Evolutionary conservation across 2,329 filamentous ascomycete genomes (phyloP).

Genomic region (Bipolaris victoriae): DNA sequence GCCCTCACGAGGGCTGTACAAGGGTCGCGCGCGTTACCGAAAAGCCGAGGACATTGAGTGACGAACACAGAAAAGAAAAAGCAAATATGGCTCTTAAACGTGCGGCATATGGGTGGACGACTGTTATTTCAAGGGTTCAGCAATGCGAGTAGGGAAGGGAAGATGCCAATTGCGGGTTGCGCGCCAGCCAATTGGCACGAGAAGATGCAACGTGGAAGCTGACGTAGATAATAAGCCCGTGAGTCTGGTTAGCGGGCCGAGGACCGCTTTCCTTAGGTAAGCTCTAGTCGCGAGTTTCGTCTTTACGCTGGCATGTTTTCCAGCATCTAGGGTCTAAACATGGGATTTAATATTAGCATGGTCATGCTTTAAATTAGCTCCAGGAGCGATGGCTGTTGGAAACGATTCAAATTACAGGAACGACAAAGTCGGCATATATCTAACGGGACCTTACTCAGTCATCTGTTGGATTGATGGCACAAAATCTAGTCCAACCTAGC

Average conservation of each 20-base stretch:
- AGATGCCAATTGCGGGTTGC: constrained; percentile 10
- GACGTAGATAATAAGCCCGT: constrained; percentile 10
- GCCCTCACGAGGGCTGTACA: constrained; percentile 17
- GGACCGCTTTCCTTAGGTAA: constrained; percentile 6
- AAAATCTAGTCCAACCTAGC: neutral
- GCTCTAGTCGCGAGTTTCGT: neutral
- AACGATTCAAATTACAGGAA: too few relatives aligned
- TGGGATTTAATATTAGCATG: too few relatives aligned
- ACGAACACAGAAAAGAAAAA: neutral
- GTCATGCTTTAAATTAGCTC: too few relatives aligned
- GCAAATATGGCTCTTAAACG: neutral
- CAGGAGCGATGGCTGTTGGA: too few relatives aligned
- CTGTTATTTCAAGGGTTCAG: neutral
- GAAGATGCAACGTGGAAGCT: constrained; percentile 49
- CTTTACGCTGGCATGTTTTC: neutral
- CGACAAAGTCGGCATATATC: too few relatives aligned
- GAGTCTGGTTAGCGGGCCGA: constrained; percentile 7
- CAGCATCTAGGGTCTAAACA: too few relatives aligned
- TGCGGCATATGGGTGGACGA: neutral
- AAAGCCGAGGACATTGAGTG: constrained; percentile 28
- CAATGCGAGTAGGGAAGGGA: neutral
- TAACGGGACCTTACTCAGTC: too few relatives aligned
- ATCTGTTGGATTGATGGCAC: too few relatives aligned
- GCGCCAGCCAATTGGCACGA: constrained; percentile 32
- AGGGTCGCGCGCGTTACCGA: constrained; percentile 26